Evolutionary conservation across 164 flowering plant species (phyloP).

Genomic region (Magnolia kwangsiensis): DNA sequence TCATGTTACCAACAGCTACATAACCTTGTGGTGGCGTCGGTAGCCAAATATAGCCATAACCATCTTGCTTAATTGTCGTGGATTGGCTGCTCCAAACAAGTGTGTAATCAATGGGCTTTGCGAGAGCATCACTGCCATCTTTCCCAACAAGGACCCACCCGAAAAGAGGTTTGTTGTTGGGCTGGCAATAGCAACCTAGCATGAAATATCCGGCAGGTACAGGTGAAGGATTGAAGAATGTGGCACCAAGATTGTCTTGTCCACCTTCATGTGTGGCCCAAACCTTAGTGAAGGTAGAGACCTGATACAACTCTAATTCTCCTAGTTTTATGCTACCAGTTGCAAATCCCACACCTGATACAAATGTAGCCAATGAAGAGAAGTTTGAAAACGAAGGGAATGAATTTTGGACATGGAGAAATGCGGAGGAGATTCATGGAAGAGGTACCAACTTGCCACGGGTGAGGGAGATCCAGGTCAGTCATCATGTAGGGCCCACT

Average conservation of each 20-base stretch:
- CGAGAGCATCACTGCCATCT: conserved; percentile 22
- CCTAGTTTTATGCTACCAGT: conserved; percentile 67
- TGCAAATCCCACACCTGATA: conserved; percentile 60
- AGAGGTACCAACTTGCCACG: no score
- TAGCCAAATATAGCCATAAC: conserved; percentile 59
- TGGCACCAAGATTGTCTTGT: conserved; percentile 53
- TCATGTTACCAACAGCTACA: conserved; percentile 50
- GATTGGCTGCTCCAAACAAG: conserved; percentile 66
- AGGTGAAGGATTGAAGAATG: conserved; percentile 59
- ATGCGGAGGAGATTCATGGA: no score
- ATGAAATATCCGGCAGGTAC: conserved; percentile 61
- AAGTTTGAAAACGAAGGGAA: neutral
- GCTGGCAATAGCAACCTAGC: conserved; percentile 70
- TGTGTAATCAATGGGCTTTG: conserved; percentile 56
- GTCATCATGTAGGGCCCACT: no score
- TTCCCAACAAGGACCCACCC: conserved; percentile 67
- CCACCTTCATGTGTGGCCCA: conserved; percentile 76
- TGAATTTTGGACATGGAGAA: no score
- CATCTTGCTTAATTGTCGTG: conserved; percentile 48
- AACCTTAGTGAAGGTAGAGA: conserved; percentile 51
- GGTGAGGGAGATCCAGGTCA: no score
- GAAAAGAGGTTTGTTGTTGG: conserved; percentile 55
- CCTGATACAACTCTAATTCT: conserved; percentile 47
- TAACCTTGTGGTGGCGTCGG: conserved; percentile 70
- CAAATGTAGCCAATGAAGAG: neutral